These are phyloP conservation scores for Clohesyomyces aquaticus DNA, from an alignment of 495 filamentous ascomycete genomes.

Conservation along the genomic window DNA sequence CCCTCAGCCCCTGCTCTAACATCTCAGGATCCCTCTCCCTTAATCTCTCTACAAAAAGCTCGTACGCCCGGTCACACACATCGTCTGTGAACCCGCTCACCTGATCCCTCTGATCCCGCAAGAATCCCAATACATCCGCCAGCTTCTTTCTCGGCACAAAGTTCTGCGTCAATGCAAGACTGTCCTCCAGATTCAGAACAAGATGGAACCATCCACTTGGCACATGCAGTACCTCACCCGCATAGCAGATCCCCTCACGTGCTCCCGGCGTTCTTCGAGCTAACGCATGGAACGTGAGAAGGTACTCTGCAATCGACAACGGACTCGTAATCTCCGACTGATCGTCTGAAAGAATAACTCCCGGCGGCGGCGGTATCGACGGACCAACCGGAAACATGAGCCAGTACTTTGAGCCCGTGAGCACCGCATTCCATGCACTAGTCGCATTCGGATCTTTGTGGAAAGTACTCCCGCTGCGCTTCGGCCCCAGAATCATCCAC, in stretches of 20 bases:
- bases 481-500: slow-evolving; percentile 93
- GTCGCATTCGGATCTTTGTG: slow-evolving; percentile 83
- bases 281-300: slow-evolving; percentile 87
- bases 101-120: slow-evolving; percentile 79
- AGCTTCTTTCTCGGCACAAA: slow-evolving; percentile 85
- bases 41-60: slow-evolving; percentile 74
- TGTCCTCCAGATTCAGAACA: slow-evolving; percentile 82
- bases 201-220: slow-evolving; percentile 96
- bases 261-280: slow-evolving; percentile 79
- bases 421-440: slow-evolving; percentile 94
- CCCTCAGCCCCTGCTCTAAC: slow-evolving; percentile 63
- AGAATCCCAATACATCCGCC: slow-evolving; percentile 73
- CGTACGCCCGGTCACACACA: slow-evolving; percentile 69
- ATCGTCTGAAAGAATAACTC: slow-evolving; percentile 89
- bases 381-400: slow-evolving; percentile 83
- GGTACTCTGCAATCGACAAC: slow-evolving; percentile 94
- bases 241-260: slow-evolving; percentile 81
- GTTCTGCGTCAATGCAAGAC: slow-evolving; percentile 93
- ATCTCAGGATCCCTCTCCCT: slow-evolving; percentile 64
- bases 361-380: slow-evolving; percentile 70
- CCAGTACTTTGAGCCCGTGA: slow-evolving; percentile 95
- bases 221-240: slow-evolving; percentile 91
- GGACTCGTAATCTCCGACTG: slow-evolving; percentile 94
- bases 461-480: slow-evolving; percentile 89
- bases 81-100: slow-evolving; percentile 82